Evolutionary conservation across 768 basidiomycete species (phyloP), one percentile per base, ranked within the genome.

Genomic region (Nidula microcarpa): DNA sequence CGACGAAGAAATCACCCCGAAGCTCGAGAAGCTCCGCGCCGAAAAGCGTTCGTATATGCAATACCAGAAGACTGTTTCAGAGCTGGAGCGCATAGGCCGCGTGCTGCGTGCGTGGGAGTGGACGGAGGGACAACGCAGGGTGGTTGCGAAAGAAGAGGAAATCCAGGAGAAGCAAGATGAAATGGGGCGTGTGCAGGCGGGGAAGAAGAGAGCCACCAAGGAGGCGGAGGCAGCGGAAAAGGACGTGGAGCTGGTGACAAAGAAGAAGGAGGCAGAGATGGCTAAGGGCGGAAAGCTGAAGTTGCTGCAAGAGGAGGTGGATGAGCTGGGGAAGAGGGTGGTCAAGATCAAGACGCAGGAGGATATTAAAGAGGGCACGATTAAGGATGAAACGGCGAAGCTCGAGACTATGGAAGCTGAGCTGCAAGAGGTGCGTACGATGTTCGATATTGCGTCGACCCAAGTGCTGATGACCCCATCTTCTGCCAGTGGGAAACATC

Each of bases 241-340:
- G 58, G 86, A 87, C 56, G 67, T 79, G 43, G 72, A 70, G 39
- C 78, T 79, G 16, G 89, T 98, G 18, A 78, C 82, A 54, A 83
- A 83, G 71, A 82, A 85, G 65, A 74, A 93, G 32, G 91, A 98
- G 49, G 83, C 83, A 59, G 97, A 99, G 70, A 77, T 94, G 66
- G 84, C 83, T 62, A 98, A 97, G 64, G 95, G 94, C 1, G 97
- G 97, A 1, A 97, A 89, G 70, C 75, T 95, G 59, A 91, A 89
- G 67, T 86, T 86, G 57, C 73, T 96, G 57, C 89, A 94, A 60
- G 90, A 91, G 35, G 80, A 86, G 13, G 90, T 89, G 5, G 81
- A 82, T 35, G 84, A 84, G 49, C 70, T 92, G 44, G 94, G 87
- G 43, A 91, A 92, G 66, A 85, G 79, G 34, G 69, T 94, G 13